Evolutionary conservation across 192 early-diverging fungal genomes (phyloP), one percentile per base, ranked within the genome.

Genomic region (Allomyces arbusculus): DNA sequence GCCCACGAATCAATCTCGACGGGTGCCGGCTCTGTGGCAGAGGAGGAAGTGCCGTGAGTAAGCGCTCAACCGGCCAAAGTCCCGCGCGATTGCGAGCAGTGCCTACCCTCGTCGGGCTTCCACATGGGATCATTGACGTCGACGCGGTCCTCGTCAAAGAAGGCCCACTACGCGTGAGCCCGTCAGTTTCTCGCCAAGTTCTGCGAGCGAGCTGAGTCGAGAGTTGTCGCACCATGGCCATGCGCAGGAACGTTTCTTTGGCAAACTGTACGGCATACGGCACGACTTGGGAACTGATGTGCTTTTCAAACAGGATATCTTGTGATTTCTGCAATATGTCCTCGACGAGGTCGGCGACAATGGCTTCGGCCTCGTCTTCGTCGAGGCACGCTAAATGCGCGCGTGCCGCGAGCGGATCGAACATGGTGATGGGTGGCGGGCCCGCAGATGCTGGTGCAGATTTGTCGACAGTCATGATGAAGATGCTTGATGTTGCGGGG

Each of bases 281-380:
- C 26, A 82, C 64, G n/a, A 82, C 75, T 65, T 82, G 80, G 26
- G 65, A 70, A 64, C 78, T 76, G 62, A 82, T 82, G 64, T 79
- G 80, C 61, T 78, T 79, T 69, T 82, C 78, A 69, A 82, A 82
- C 65, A 82, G 65, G 12, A 82, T 78, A 43, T 78, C 73, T 43
- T 82, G 78, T 2, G 76, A 74, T 24, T 69, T 65, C 24, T 61
- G 44, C 14, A 82, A 63, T 40, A 82, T 72, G 14, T 75, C 69
- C 61, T 82, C 77, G 24, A 82, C 73, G 11, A 82, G 69, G 26
- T 69, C 63, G 28, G 65, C 16, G 43, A 77, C 71, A 43, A 80
- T 70, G 11, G 71, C 65, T 67, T 82, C 80, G 19, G 74, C 73
- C 26, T 69, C 65, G 43, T 77, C 74, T 23, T 69, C 65, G 55